These are phyloP conservation scores for Thelonectria rubi DNA, from an alignment of 2,329 filamentous ascomycete genomes.

Conservation along the genomic window DNA sequence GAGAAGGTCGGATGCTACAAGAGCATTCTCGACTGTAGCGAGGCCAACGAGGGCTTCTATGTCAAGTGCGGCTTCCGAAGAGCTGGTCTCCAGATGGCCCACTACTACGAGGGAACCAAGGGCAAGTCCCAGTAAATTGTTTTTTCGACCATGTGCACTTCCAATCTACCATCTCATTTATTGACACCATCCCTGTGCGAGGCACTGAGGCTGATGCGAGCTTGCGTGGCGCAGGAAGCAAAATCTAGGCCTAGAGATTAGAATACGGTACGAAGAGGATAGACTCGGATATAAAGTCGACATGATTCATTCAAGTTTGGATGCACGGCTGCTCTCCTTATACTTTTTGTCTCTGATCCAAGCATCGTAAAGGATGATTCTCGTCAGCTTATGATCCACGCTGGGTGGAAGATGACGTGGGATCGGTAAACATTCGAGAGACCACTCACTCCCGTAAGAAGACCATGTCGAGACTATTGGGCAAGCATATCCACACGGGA, in stretches of 20 bases:
- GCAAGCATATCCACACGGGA: background rate
- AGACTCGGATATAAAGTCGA: slow-evolving; percentile 22
- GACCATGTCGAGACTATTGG: background rate
- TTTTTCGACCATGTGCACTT: slow-evolving; percentile 9
- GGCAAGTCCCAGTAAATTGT: slow-evolving; percentile 51
- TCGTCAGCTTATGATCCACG: no score
- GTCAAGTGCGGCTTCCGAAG: slow-evolving; percentile 96
- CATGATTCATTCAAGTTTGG: background rate
- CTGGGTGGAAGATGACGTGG: no score
- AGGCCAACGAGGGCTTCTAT: slow-evolving; percentile 97
- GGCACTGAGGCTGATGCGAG: slow-evolving; percentile 38
- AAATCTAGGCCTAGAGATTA: slow-evolving; percentile 40
- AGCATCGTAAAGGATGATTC: no score
- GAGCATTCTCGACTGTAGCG: slow-evolving; percentile 95
- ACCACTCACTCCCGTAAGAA: background rate
- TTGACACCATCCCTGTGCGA: slow-evolving; percentile 25
- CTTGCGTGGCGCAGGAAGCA: slow-evolving; percentile 43
- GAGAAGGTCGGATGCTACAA: slow-evolving; percentile 94
- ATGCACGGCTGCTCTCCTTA: background rate
- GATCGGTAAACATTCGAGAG: no score
- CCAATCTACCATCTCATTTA: slow-evolving; percentile 24
- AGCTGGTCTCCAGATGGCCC: slow-evolving; percentile 94
- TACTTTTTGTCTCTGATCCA: background rate
- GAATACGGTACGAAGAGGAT: slow-evolving; percentile 27
- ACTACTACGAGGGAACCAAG: slow-evolving; percentile 79